Evolutionary conservation across 2,329 filamentous ascomycete genomes (phyloP).

Genomic region (Dactylella cylindrospora): DNA sequence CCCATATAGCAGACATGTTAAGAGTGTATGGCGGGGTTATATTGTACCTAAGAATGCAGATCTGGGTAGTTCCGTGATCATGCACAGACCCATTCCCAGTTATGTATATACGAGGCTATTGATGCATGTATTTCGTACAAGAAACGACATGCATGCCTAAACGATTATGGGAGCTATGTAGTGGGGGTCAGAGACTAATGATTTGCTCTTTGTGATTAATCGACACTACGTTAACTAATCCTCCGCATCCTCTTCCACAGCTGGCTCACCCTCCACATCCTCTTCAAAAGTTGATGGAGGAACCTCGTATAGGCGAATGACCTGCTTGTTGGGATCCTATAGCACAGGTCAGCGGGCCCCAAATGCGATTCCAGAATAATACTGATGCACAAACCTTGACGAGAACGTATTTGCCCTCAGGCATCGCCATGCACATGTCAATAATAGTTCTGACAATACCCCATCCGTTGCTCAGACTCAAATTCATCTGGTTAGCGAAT

Average conservation of each 20-base stretch:
- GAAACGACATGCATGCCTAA: no score
- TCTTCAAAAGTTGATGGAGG: conserved; percentile 87
- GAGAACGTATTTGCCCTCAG: conserved; percentile 78
- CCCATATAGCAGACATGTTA: no score
- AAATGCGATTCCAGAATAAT: neutral
- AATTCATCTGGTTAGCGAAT: conserved; percentile 96
- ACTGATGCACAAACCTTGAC: conserved; percentile 59
- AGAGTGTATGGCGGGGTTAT: no score
- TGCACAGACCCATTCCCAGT: no score
- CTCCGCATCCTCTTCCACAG: conserved; percentile 59
- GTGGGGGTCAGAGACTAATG: no score
- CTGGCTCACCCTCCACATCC: conserved; percentile 70
- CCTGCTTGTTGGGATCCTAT: conserved; percentile 94
- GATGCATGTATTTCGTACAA: no score
- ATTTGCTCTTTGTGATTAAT: neutral
- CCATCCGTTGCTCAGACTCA: conserved; percentile 96
- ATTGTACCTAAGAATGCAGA: no score
- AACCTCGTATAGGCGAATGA: conserved; percentile 89
- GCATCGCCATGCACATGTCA: conserved; percentile 81
- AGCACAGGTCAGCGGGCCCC: conserved; percentile 54
- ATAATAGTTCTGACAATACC: conserved; percentile 97
- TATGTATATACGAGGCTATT: no score
- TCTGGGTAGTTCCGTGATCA: no score
- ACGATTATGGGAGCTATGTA: no score
- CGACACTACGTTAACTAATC: conserved; percentile 54